Evolutionary conservation across 1,284 basidiomycete species (phyloP).

Genomic region (Somion occarium): DNA sequence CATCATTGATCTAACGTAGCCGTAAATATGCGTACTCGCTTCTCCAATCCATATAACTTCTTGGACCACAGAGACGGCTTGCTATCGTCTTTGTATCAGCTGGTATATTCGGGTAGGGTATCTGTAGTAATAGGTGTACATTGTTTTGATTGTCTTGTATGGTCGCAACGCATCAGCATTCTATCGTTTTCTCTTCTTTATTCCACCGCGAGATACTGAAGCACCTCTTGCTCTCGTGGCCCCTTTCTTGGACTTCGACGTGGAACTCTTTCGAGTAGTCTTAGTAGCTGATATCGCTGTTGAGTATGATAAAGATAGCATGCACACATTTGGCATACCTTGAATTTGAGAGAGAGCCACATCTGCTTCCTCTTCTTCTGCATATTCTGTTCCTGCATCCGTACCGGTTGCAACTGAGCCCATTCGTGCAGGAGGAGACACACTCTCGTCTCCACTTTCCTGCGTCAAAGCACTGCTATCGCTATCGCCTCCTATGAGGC

Average conservation of each 20-base stretch:
- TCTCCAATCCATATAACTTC: too few species aligned
- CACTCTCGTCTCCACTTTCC: conserved; percentile 70
- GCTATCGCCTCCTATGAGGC: conserved; percentile 69
- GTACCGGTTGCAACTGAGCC: conserved; percentile 59
- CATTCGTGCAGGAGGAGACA: conserved; percentile 46
- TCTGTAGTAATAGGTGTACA: not conserved
- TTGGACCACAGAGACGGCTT: too few species aligned
- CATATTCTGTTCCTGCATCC: conserved; percentile 62
- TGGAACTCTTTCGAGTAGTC: not conserved
- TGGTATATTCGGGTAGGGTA: not conserved
- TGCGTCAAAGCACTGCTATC: conserved; percentile 77
- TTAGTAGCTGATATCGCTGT: too few species aligned
- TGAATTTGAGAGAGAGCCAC: not conserved
- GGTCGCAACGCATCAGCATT: not conserved
- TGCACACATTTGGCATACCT: not conserved
- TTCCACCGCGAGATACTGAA: not conserved
- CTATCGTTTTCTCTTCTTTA: conserved; percentile 6
- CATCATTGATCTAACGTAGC: too few species aligned
- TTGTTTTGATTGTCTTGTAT: not conserved
- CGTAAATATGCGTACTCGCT: too few species aligned
- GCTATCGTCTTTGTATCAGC: not conserved
- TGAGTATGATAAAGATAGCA: not conserved
- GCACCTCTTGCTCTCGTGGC: not conserved
- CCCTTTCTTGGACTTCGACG: not conserved
- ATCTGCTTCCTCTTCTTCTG: conserved; percentile 61